A percentile compares a stretch with the other conserved stretches of the same genome.
phyloP scores from a whole-genome alignment of 2,329 filamentous ascomycete genomes.

The Aspergillus eucalypticola region DNA sequence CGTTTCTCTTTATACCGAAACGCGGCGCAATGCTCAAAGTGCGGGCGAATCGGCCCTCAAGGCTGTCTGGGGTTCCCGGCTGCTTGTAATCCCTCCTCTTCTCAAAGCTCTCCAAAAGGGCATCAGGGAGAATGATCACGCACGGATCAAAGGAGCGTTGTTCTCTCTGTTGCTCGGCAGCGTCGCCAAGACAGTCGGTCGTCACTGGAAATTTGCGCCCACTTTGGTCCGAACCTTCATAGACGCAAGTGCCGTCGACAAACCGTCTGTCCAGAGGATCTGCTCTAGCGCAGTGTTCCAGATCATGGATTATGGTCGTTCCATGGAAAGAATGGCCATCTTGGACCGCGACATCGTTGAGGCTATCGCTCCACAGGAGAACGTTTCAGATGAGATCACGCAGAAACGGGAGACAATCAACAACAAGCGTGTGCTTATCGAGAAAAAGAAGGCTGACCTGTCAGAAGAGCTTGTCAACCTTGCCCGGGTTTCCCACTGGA shows the following conservation, averaged over 20 bases:
- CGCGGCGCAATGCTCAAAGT: slow-evolving; percentile 88
- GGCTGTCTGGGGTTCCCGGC: slow-evolving; percentile 81
- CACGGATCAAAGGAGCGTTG: slow-evolving; percentile 90
- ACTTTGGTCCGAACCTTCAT: slow-evolving; percentile 89
- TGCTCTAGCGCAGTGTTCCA: slow-evolving; percentile 79
- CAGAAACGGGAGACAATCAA: slow-evolving; percentile 73
- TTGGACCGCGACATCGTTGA: slow-evolving; percentile 71
- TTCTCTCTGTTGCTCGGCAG: slow-evolving; percentile 89
- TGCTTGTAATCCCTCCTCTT: slow-evolving; percentile 86
- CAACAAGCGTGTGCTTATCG: slow-evolving; percentile 73
- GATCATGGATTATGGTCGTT: slow-evolving; percentile 87
- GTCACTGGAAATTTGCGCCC: slow-evolving; percentile 94
- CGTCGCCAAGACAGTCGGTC: slow-evolving; percentile 79
- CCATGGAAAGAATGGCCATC: slow-evolving; percentile 82
- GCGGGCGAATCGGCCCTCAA: slow-evolving; percentile 93
- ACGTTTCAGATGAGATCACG: slow-evolving; percentile 57
- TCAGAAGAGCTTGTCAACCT: slow-evolving; percentile 78
- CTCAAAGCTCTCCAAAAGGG: slow-evolving; percentile 76
- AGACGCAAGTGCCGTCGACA: slow-evolving; percentile 84
- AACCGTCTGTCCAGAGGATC: slow-evolving; percentile 89
- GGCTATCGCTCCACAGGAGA: slow-evolving; percentile 67
- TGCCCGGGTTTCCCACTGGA: slow-evolving; percentile 87
- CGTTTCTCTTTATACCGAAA: slow-evolving; percentile 89
- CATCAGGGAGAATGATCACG: slow-evolving; percentile 76
- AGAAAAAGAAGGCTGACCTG: slow-evolving; percentile 77